Percentiles rank a stretch among this genome's conserved stretches.
These are phyloP conservation scores for Penicillium argentinense DNA, from an alignment of 495 filamentous ascomycete genomes.

Conservation along the genomic window DNA sequence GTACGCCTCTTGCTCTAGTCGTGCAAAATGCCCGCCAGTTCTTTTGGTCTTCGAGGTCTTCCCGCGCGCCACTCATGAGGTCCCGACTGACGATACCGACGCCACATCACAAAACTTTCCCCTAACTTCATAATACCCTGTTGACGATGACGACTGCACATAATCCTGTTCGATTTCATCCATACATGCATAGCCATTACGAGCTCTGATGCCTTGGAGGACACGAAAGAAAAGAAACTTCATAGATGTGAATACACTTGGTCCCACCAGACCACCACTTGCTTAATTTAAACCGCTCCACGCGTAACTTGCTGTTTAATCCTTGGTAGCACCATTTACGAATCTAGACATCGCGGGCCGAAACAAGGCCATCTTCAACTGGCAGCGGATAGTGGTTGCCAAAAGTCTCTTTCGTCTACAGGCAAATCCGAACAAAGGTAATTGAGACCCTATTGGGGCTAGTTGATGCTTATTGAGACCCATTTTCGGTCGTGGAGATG, in stretches of 20 bases:
- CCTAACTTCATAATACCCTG: slow-evolving; percentile 28
- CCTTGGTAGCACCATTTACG: too few relatives aligned
- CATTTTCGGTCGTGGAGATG: too few relatives aligned
- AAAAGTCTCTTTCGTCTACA: too few relatives aligned
- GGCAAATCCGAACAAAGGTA: too few relatives aligned
- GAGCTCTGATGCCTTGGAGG: slow-evolving; percentile 12
- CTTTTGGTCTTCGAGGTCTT: neutral
- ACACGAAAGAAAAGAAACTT: slow-evolving; percentile 16
- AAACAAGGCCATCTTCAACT: too few relatives aligned
- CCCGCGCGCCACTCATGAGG: slow-evolving; percentile 9
- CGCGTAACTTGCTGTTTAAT: too few relatives aligned
- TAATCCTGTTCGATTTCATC: slow-evolving; percentile 22
- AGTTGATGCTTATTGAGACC: too few relatives aligned
- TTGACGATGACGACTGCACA: slow-evolving; percentile 30
- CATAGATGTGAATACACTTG: slow-evolving; percentile 23
- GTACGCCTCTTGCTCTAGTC: slow-evolving; percentile 1
- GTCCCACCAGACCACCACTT: slow-evolving; percentile 7
- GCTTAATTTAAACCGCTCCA: neutral
- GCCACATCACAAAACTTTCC: slow-evolving; percentile 16
- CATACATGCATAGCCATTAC: slow-evolving; percentile 26
- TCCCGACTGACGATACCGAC: slow-evolving; percentile 23
- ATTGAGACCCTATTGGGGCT: too few relatives aligned
- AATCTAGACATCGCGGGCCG: too few relatives aligned
- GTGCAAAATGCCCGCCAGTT: slow-evolving; percentile 2
- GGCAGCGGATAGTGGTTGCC: too few relatives aligned